Evolutionary conservation across 164 flowering plant species (phyloP).

Genomic region (Nelumbo lutea): DNA sequence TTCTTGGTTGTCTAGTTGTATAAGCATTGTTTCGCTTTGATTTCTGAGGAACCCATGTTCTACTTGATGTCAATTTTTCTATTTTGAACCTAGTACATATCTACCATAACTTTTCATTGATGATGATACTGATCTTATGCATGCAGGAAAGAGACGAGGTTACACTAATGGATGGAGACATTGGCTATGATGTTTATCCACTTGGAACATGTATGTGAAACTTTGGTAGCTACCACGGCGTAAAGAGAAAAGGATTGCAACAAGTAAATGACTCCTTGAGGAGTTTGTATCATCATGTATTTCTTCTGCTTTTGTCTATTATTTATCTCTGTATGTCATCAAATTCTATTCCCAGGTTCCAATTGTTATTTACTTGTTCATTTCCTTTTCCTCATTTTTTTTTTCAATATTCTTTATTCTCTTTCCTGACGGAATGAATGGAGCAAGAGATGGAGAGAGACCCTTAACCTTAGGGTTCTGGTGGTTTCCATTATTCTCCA

Average conservation of each 20-base stretch:
- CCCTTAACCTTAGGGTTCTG: neutral
- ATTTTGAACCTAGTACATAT: too few relatives aligned
- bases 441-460: neutral
- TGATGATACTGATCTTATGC: conserved; percentile 2
- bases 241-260: neutral
- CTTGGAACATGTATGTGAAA: conserved; percentile 30
- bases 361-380: neutral
- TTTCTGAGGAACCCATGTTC: too few relatives aligned
- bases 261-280: conserved; percentile 6
- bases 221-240: conserved; percentile 8
- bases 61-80: too few relatives aligned
- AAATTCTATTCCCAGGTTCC: conserved; percentile 4
- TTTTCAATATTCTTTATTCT: neutral
- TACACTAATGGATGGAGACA: conserved; percentile 24
- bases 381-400: neutral
- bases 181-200: conserved; percentile 21
- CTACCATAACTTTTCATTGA: neutral
- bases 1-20: too few relatives aligned
- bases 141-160: conserved; percentile 34
- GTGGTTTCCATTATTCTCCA: neutral
- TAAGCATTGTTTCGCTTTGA: too few relatives aligned
- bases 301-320: conserved; percentile 7
- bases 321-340: conserved; percentile 1
- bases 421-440: neutral
- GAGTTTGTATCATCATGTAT: conserved; percentile 18